Base-by-base conservation (phyloP, 2,329 filamentous ascomycete species). In the Stagonosporopsis rhizophila region DNA sequence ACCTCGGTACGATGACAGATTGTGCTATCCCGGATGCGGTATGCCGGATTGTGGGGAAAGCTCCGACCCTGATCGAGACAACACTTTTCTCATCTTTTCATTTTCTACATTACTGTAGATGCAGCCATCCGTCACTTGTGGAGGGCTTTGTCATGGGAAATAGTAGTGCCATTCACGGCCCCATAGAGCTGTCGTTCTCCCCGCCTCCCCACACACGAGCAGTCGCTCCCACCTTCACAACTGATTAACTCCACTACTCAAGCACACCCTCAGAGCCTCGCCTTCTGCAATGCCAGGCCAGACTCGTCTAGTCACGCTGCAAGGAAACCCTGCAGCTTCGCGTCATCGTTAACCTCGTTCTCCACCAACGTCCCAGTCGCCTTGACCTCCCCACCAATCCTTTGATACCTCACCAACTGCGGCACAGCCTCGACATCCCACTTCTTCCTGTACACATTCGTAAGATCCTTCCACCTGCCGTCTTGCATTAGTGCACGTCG, bases 1-100 rank as follows among this genome's bases (percentile, higher is more conserved):
- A 56, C 53, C 53, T 52, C 47, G 53, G 53, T 42, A 28, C 41
- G 20, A 1, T 23, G 37, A 44, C 25, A 34, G 38, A 28, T 28
- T 14, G n/a, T 30, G 38, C 53, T 52, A 52, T n/a, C 8, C 22
- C 12, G 11, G 11, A 39, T 32, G 12, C 12, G 44, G 53, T 48
- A 56, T 56, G 27, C 53, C 53, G 53, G 20, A 19, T 30, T 44
- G 48, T 56, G 48, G 53, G 53, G 47, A 56, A 52, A 30, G 17
- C 28, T 23, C 15, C n/a, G 12, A 27, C 14, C n/a, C 15, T 28
- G 39, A 38, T 38, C 5, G 35, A 38, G 35, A 38, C 14, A n/a
- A 11, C 35, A 20, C 17, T 20, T 19, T 5, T 14, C 35, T 6
- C n/a, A 12, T 38, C 35, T 20, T 20, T 2, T 20, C 14, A 8